Evolutionary conservation across 306 rosid genomes (phyloP).

Genomic region (Gastrolobium bilobum): DNA sequence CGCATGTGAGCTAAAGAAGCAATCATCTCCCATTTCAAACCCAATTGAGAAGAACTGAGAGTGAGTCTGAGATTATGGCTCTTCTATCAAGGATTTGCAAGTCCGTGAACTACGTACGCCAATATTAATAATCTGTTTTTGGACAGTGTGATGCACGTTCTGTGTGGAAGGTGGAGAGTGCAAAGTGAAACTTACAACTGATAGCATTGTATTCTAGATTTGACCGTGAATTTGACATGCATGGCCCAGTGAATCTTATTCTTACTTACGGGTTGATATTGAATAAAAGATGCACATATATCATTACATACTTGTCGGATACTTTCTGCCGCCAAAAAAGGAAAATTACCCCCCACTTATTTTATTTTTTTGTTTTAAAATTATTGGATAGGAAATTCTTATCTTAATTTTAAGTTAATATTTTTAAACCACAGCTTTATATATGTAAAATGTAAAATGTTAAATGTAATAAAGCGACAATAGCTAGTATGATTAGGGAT

Average conservation of each 20-base stretch:
- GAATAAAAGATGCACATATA: slow-evolving; percentile 14
- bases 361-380: too few relatives aligned
- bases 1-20: slow-evolving; percentile 38
- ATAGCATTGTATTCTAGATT: slow-evolving; percentile 44
- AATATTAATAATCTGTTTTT: neutral
- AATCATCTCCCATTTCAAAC: neutral
- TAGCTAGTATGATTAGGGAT: too few relatives aligned
- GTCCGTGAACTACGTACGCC: neutral
- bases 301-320: slow-evolving; percentile 44
- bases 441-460: too few relatives aligned
- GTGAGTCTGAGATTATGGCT: slow-evolving; percentile 3
- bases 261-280: slow-evolving; percentile 39
- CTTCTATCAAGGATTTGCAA: slow-evolving; percentile 5
- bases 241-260: slow-evolving; percentile 65
- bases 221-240: slow-evolving; percentile 59
- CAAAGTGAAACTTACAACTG: neutral
- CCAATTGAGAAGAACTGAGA: neutral
- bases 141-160: slow-evolving; percentile 29
- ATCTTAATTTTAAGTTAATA: too few relatives aligned
- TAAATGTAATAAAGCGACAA: too few relatives aligned
- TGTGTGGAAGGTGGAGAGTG: neutral
- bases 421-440: too few relatives aligned
- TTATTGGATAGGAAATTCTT: too few relatives aligned
- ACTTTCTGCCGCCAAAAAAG: slow-evolving; percentile 58
- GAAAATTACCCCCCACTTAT: neutral